Evolutionary conservation across 768 basidiomycete genomes (phyloP).

Genomic region (Psilocybe azurescens): DNA sequence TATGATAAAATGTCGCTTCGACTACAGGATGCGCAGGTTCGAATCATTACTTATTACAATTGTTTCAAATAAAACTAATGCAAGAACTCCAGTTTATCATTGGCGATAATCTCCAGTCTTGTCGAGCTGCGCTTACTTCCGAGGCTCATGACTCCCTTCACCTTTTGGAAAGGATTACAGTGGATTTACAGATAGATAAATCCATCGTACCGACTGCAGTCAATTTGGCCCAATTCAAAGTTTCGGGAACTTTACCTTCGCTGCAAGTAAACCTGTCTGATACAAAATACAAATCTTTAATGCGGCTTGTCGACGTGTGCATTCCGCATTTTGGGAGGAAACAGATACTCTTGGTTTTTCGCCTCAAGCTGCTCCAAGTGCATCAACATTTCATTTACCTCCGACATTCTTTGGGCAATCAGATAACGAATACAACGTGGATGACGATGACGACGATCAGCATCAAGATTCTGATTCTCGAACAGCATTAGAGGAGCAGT

Average conservation of each 20-base stretch:
- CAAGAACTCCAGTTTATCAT: constrained; percentile 74
- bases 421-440: constrained; percentile 72
- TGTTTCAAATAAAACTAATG: neutral
- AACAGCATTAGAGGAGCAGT: constrained; percentile 50
- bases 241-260: constrained; percentile 86
- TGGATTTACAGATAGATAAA: constrained; percentile 88
- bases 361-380: constrained; percentile 26
- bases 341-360: constrained; percentile 19
- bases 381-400: constrained; percentile 54
- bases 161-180: constrained; percentile 89
- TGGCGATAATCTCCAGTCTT: constrained; percentile 82
- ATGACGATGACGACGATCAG: constrained; percentile 54
- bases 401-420: constrained; percentile 57
- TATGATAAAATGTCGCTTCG: constrained; percentile 89
- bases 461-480: constrained; percentile 42
- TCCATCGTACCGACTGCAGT: constrained; percentile 88
- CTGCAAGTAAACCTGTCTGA: constrained; percentile 92
- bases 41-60: constrained; percentile 11
- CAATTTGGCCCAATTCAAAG: constrained; percentile 86
- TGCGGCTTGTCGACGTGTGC: constrained; percentile 90
- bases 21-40: constrained; percentile 89
- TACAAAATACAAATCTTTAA: constrained; percentile 87
- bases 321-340: constrained; percentile 79
- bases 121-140: constrained; percentile 76
- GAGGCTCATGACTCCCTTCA: constrained; percentile 69